These are phyloP conservation scores for Beauveria asiatica DNA, from an alignment of 2,329 filamentous ascomycete species.

Conservation along the genomic window DNA sequence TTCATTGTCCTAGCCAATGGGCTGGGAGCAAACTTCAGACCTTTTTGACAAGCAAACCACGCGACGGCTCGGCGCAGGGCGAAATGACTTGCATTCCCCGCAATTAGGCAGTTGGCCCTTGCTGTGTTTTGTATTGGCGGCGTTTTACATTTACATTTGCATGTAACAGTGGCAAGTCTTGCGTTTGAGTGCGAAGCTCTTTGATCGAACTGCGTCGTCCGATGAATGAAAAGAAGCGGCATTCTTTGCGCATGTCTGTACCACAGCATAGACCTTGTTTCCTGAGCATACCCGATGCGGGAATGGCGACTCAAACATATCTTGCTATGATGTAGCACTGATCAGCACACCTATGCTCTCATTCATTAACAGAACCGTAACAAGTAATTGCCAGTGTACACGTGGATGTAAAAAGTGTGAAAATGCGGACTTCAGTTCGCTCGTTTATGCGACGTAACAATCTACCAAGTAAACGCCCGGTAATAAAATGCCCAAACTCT, in stretches of 20 bases:
- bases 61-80: not conserved
- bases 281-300: not conserved
- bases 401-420: not conserved
- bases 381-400: not conserved
- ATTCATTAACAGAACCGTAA: not conserved
- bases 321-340: not conserved
- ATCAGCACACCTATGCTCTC: not conserved
- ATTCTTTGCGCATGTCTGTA: not conserved
- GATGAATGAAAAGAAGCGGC: not conserved
- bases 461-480: not conserved
- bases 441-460: not conserved
- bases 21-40: not conserved
- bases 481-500: not conserved
- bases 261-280: not conserved
- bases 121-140: not conserved
- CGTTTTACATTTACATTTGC: not conserved
- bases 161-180: too few relatives aligned
- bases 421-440: not conserved
- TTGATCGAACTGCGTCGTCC: not conserved
- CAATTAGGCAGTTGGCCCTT: not conserved
- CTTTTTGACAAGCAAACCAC: conserved; percentile 1
- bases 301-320: not conserved
- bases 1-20: not conserved
- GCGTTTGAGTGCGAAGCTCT: not conserved
- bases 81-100: not conserved